phyloP scores from a whole-genome alignment of 148 eudicot genomes.

The Linanthus parryae region DNA sequence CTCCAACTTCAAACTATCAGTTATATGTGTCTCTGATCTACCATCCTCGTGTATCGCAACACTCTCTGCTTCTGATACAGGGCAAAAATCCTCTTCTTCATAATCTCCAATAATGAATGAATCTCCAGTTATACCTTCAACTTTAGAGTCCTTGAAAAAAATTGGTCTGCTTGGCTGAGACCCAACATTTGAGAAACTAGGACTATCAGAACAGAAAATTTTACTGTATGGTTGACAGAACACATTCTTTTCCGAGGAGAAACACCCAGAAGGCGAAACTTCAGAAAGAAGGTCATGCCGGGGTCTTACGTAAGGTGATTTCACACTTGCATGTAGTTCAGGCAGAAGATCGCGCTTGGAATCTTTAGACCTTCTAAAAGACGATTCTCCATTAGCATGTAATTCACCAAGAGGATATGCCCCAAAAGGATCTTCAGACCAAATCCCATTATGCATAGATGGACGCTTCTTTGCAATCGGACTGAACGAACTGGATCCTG shows the following conservation, averaged over 20 bases:
- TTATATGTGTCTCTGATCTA: not conserved
- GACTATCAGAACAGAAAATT: slow-evolving; percentile 6
- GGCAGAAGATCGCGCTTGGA: too few relatives aligned
- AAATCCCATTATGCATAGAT: slow-evolving; percentile 1
- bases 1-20: slow-evolving; percentile 1
- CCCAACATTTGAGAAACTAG: not conserved
- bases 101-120: slow-evolving; percentile 1
- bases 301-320: slow-evolving; percentile 5
- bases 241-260: slow-evolving; percentile 10
- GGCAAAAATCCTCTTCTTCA: slow-evolving; percentile 1
- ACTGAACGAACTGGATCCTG: too few relatives aligned
- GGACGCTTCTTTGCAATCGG: not conserved
- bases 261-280: slow-evolving; percentile 3
- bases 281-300: not conserved
- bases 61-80: slow-evolving; percentile 2
- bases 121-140: slow-evolving; percentile 3
- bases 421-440: slow-evolving; percentile 13
- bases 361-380: too few relatives aligned
- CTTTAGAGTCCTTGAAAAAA: slow-evolving; percentile 1
- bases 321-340: slow-evolving; percentile 1
- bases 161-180: slow-evolving; percentile 8
- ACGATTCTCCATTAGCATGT: too few relatives aligned
- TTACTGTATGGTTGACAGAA: slow-evolving; percentile 5
- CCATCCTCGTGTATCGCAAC: slow-evolving; percentile 3
- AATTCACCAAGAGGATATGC: slow-evolving; percentile 10